phyloP scores from a whole-genome alignment of 495 filamentous ascomycete species.

The Daldinia grandis region DNA sequence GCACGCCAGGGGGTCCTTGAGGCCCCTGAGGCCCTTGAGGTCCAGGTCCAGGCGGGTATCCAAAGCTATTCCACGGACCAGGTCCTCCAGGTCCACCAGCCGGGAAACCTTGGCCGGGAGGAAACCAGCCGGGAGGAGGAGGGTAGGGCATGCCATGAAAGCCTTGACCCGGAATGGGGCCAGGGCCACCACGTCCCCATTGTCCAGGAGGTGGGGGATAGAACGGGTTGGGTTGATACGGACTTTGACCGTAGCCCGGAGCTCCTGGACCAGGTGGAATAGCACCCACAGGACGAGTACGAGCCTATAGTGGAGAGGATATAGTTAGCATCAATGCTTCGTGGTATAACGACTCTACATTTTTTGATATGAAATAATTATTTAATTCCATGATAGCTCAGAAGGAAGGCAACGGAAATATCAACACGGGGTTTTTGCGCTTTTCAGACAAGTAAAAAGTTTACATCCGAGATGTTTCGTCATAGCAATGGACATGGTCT shows the following conservation, averaged over 20 bases:
- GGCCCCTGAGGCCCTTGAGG: slow-evolving; percentile 47
- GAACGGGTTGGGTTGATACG: slow-evolving; percentile 52
- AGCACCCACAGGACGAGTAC: slow-evolving; percentile 47
- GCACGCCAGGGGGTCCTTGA: slow-evolving; percentile 46
- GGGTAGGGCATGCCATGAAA: slow-evolving; percentile 59
- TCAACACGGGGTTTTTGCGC: slow-evolving; percentile 93
- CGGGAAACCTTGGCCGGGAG: slow-evolving; percentile 82
- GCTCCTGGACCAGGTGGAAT: slow-evolving; percentile 58
- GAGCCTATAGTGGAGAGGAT: slow-evolving; percentile 45
- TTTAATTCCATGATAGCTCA: slow-evolving; percentile 61
- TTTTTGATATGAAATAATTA: neutral
- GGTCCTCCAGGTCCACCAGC: slow-evolving; percentile 62
- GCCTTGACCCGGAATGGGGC: slow-evolving; percentile 48
- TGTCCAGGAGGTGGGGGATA: slow-evolving; percentile 62
- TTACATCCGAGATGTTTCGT: slow-evolving; percentile 92
- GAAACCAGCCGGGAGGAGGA: slow-evolving; percentile 80
- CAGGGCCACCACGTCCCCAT: slow-evolving; percentile 66
- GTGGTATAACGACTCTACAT: neutral
- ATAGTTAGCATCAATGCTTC: slow-evolving; percentile 39
- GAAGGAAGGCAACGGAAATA: slow-evolving; percentile 99
- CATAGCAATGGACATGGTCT: slow-evolving; percentile 55
- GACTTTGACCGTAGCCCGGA: slow-evolving; percentile 64
- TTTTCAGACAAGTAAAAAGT: slow-evolving; percentile 74
- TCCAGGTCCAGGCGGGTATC: slow-evolving; percentile 58
- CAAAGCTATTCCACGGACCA: slow-evolving; percentile 64